phyloP scores from a whole-genome alignment of 225 moss, liverwort and hornwort genomes.

The Ulota crispa region DNA sequence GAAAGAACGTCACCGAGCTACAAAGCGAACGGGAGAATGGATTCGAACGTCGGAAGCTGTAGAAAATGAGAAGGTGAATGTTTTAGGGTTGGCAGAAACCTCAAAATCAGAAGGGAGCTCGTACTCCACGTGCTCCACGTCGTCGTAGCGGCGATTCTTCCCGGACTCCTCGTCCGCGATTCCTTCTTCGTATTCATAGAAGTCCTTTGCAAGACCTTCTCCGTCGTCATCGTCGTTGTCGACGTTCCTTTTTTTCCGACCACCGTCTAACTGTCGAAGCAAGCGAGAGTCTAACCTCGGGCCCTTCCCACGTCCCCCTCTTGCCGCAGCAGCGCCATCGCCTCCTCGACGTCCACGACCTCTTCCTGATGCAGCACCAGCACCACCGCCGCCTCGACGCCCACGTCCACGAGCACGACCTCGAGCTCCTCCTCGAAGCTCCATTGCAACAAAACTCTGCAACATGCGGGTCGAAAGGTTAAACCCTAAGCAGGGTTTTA shows the following conservation, averaged over 20 bases:
- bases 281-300: constrained; percentile 62
- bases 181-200: constrained; percentile 87
- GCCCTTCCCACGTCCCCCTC: constrained; percentile 39
- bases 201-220: constrained; percentile 43
- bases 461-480: not conserved
- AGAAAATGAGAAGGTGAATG: not conserved
- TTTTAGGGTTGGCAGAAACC: constrained; percentile 35
- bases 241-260: constrained; percentile 9
- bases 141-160: constrained; percentile 81
- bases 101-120: constrained; percentile 94
- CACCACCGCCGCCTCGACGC: not conserved
- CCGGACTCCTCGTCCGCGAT: constrained; percentile 83
- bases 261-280: constrained; percentile 49
- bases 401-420: constrained; percentile 3
- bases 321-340: constrained; percentile 19
- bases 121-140: constrained; percentile 70
- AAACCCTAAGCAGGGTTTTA: not conserved
- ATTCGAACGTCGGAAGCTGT: not conserved
- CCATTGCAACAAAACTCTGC: constrained; percentile 6
- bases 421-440: constrained; percentile 15
- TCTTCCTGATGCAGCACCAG: not conserved
- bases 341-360: constrained; percentile 22
- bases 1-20: no score
- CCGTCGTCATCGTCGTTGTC: constrained; percentile 19
- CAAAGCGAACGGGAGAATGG: not conserved